phyloP scores from a whole-genome alignment of 1,139 yeast genomes.

The Spathaspora sp. region DNA sequence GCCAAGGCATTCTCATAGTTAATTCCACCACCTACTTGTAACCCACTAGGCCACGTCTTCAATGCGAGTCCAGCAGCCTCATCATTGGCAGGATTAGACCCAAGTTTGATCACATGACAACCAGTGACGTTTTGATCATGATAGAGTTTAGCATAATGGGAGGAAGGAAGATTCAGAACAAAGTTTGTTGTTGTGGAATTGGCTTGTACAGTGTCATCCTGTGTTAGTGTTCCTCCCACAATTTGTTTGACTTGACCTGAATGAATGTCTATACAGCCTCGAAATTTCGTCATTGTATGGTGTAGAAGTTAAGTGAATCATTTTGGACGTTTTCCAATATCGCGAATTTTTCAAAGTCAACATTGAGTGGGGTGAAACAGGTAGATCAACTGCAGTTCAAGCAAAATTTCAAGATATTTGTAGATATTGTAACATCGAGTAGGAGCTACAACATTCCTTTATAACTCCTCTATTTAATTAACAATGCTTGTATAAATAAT shows the following conservation, averaged over 20 bases:
- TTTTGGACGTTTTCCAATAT: not conserved
- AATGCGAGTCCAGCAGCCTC: slow-evolving; percentile 79
- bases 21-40: slow-evolving; percentile 96
- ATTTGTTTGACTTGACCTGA: slow-evolving; percentile 94
- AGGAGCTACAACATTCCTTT: not conserved
- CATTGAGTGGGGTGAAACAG: too few relatives aligned
- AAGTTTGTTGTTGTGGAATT: slow-evolving; percentile 66
- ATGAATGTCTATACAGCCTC: slow-evolving; percentile 95
- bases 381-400: too few relatives aligned
- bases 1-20: slow-evolving; percentile 64
- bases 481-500: not conserved
- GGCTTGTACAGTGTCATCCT: slow-evolving; percentile 40
- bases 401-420: too few relatives aligned
- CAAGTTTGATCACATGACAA: slow-evolving; percentile 91
- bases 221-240: slow-evolving; percentile 84
- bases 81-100: slow-evolving; percentile 73
- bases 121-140: slow-evolving; percentile 57
- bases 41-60: slow-evolving; percentile 63
- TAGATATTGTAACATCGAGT: too few relatives aligned
- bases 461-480: not conserved
- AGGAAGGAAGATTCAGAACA: slow-evolving; percentile 73
- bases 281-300: slow-evolving; percentile 75
- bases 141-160: slow-evolving; percentile 76
- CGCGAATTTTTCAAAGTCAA: not conserved
- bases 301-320: slow-evolving; percentile 3